Evolutionary conservation across 2,329 filamentous ascomycete genomes (phyloP), one percentile per base, ranked within the genome.

Genomic region (Exophiala oligosperma): DNA sequence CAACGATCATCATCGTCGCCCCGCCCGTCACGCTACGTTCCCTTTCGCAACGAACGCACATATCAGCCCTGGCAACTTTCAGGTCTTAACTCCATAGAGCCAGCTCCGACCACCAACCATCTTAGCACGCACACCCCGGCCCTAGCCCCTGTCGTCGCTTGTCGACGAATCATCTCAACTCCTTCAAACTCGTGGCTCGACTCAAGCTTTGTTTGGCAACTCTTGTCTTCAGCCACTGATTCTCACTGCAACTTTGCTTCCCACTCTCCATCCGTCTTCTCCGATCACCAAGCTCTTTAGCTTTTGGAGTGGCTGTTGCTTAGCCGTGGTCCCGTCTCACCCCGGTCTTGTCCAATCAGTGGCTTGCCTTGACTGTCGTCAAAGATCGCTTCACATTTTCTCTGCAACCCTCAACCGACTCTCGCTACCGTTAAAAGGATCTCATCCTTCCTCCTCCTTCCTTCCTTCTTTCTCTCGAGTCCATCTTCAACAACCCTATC

Each of bases 271-370:
- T 59, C 58, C 58, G 61, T 37, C 28, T 50, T 12, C 17, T 60
- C 55, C 52, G 61, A 49, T 26, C 23, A n/a, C 46, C 55, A 63
- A 63, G 61, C 61, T n/a, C 52, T 61, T 60, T 59, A 54, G 46
- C 55, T 52, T 56, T 21, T 35, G 9, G 24, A 12, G 17, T 43
- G 35, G 38, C 23, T 52, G 56, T 49, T 58, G 56, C 56, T 59
- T 54, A 57, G 52, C 32, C 40, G 26, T 9, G 54, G 21, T 49
- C 35, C 49, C 49, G 32, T 37, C 28, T 26, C 26, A 23, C 17
- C 38, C 41, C 57, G 51, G 50, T 49, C 23, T 43, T 32, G 17
- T 23, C 48, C 54, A 57, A 52, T 55, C 47, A 48, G n/a, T 24
- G 23, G 29, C 21, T 14, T 38, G 47, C 43, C 59, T 61, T 57